Base-by-base conservation (phyloP, 164 flowering plant species). In the Amborella trichopoda region DNA sequence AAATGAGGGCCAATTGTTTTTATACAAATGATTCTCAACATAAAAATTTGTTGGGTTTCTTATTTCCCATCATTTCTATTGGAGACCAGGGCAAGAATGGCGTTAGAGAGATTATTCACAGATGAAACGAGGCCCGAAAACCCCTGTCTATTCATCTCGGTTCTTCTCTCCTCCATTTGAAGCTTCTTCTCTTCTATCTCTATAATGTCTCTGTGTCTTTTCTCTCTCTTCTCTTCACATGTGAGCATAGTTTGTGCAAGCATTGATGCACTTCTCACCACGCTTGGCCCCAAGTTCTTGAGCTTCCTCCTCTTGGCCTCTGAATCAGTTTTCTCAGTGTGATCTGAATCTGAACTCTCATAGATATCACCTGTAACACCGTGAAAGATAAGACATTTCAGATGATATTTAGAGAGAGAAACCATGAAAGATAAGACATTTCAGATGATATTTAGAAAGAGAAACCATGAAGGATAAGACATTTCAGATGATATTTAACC, bases 181-280 rank as follows among this genome's bases (percentile, higher is more conserved):
- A 74, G 56, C 44, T 58, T 58, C 14, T 65, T 53, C 26, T 66
- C 60, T 18, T 68, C 69, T 1, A 70, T 11, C 26, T 56, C 65
- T 44, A 65, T 47, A 3, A 48, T 18, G 27, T 53, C 58, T 30
- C 47, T 53, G 46, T 68, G 75, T 46, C 78, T 40, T 39, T 45
- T 58, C 40, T 68, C 75, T 44, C 46, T 58, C 61, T 49, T 68
- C 60, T 68, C 75, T 34, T 67, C 75, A 9, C 69, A 52, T 14
- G 50, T 55, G 16, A 44, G 12, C 0, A 70, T 30, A 1, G 75
- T 30, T 36, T 55, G 42, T 2, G 67, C 68, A 32, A 68, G n/a
- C 10, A 58, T 52, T 11, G 69, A 55, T 6, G 71, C 73, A 30
- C 75, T 54, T 6, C 46, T 33, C 20, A 32, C 41, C 10, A 73